Evolutionary conservation across 1,284 basidiomycete species (phyloP).

Genomic region (Sporisorium sorghi): DNA sequence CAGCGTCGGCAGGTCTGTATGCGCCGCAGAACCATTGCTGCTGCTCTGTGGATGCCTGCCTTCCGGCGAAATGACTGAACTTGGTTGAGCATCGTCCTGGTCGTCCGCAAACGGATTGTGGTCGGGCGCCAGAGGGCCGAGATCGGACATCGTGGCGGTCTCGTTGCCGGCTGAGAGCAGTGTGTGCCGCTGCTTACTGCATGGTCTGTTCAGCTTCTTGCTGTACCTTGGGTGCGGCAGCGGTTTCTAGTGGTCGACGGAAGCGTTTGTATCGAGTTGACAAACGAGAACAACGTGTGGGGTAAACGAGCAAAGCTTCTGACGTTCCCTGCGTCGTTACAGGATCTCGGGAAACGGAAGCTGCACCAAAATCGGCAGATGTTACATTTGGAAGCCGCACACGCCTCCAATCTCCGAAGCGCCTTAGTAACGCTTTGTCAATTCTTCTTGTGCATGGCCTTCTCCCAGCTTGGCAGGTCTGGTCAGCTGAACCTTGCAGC

Average conservation of each 20-base stretch:
- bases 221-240: background rate
- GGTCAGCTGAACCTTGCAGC: background rate
- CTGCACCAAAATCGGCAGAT: background rate
- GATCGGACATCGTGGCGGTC: constrained; percentile 25
- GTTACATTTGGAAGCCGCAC: too few relatives aligned
- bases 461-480: too few relatives aligned
- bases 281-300: background rate
- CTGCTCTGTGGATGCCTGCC: background rate
- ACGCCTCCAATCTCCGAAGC: too few relatives aligned
- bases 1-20: constrained; percentile 19
- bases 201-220: too few relatives aligned
- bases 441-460: too few relatives aligned
- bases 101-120: constrained; percentile 48
- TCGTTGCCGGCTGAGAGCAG: background rate
- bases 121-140: constrained; percentile 22
- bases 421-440: too few relatives aligned
- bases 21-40: background rate
- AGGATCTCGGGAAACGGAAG: background rate
- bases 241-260: background rate
- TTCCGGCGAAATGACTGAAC: background rate
- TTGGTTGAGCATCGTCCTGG: constrained; percentile 5
- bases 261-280: background rate
- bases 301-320: background rate
- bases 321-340: background rate
- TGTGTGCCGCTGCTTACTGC: background rate